Evolutionary conservation across 2,329 filamentous ascomycete species (phyloP).

Genomic region (Neodidymelliopsis sp.): DNA sequence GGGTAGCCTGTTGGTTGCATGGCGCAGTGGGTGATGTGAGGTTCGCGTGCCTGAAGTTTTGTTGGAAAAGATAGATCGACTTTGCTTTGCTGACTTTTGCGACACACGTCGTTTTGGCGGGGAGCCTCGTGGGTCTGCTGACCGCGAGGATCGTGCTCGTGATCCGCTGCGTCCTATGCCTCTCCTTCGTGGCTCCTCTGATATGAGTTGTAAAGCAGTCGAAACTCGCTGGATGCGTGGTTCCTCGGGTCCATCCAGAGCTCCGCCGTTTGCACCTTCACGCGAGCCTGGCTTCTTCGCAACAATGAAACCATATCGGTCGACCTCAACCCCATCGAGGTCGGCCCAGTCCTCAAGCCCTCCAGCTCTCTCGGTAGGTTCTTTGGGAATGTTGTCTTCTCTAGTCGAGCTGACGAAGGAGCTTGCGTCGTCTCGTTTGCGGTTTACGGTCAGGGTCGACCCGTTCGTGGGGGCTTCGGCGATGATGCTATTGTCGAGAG

Average conservation of each 20-base stretch:
- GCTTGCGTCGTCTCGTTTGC: constrained; percentile 34
- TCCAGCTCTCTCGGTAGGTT: constrained; percentile 65
- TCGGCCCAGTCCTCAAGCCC: constrained; percentile 72
- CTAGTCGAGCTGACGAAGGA: constrained; percentile 41
- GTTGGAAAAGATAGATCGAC: constrained; percentile 48
- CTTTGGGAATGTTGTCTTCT: constrained; percentile 52
- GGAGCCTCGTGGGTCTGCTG: constrained; percentile 47
- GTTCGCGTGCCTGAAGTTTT: constrained; percentile 52
- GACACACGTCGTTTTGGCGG: constrained; percentile 51
- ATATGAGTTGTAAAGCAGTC: constrained; percentile 64
- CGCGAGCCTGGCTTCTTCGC: constrained; percentile 50
- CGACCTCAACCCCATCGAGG: constrained; percentile 65
- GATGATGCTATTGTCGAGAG: constrained; percentile 34
- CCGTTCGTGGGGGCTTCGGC: constrained; percentile 33
- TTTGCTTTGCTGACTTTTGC: constrained; percentile 54
- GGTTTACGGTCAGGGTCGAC: constrained; percentile 37
- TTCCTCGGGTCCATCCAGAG: constrained; percentile 41
- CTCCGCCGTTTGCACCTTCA: constrained; percentile 34
- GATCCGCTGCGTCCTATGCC: constrained; percentile 60
- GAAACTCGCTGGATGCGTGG: constrained; percentile 64
- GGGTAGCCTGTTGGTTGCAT: constrained; percentile 61
- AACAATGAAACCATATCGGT: constrained; percentile 71
- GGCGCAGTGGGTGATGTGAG: constrained; percentile 55
- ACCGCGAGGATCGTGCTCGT: constrained; percentile 54
- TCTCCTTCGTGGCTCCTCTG: constrained; percentile 63